phyloP scores from a whole-genome alignment of 2,329 filamentous ascomycete genomes.

The Cladosporium sp. region DNA sequence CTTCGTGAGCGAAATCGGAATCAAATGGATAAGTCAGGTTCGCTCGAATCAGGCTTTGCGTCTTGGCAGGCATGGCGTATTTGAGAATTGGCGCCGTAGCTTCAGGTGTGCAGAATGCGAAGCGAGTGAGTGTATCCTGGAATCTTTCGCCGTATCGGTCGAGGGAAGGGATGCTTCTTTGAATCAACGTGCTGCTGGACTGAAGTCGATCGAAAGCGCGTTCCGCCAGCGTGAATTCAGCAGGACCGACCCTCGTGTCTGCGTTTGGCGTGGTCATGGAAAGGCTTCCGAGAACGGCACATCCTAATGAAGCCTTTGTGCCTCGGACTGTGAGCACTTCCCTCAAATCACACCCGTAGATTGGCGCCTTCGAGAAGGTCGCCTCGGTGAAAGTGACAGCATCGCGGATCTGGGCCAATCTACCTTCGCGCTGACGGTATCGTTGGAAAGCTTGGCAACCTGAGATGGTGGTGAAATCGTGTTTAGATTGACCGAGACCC shows the following conservation, averaged over 20 bases:
- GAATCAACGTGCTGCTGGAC: conserved; percentile 19
- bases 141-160: conserved; percentile 68
- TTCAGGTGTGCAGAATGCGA: conserved; percentile 86
- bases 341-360: conserved; percentile 29
- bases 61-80: conserved; percentile 19
- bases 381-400: conserved; percentile 25
- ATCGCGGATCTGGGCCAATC: conserved; percentile 25
- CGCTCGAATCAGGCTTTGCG: conserved; percentile 25
- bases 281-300: conserved; percentile 10
- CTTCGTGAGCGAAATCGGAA: conserved; percentile 86
- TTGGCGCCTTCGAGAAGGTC: conserved; percentile 17
- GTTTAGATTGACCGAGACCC: conserved; percentile 13
- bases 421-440: conserved; percentile 20
- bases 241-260: conserved; percentile 3
- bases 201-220: conserved; percentile 25
- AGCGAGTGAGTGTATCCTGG: conserved; percentile 75
- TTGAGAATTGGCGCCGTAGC: conserved; percentile 61
- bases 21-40: conserved; percentile 35
- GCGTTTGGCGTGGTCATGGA: conserved; percentile 9
- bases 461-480: conserved; percentile 23
- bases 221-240: conserved; percentile 15
- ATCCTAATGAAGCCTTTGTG: conserved; percentile 5
- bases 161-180: conserved; percentile 53
- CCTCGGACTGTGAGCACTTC: conserved; percentile 24
- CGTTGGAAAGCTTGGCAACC: conserved; percentile 25